Evolutionary conservation across 108 stramenopile genomes (phyloP), one percentile per base, ranked within the genome.

Genomic region (Fragilariopsis cylindrus): DNA sequence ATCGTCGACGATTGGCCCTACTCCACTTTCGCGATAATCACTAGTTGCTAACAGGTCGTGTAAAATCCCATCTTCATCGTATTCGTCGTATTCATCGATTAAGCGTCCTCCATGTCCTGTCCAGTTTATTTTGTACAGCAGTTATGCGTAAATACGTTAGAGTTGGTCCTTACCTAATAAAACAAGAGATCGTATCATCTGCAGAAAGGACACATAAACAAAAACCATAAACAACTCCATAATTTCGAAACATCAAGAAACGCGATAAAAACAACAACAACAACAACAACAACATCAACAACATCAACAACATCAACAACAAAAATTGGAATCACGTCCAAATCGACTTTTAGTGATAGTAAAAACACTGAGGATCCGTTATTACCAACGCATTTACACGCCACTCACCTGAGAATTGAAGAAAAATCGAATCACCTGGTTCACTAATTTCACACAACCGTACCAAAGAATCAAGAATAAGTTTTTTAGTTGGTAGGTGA

Each of bases 11-110:
- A 89, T 82, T 4, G 21, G 5, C 6, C 46, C 65, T 57, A 86
- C 82, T 1, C 96, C 96, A 19, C 74, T 78, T 4, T 78, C 60
- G 41, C 56, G 43, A 75, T 85, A 93, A 81, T 97, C 96, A 7
- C 92, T 75, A 21, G 94, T 94, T 8, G 92, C 80, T n/a, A 97
- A 48, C 41, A 94, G 92, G 76, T 97, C 96, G 72, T 96, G 93
- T 49, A 70, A 86, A 12, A 62, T 62, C 30, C 7, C 39, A 62
- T 87, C 85, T 71, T 91, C 94, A 21, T 79, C 79, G 87, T 88
- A 82, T 16, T 90, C 80, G 3, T 87, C 88, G 8, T 74, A 57
- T 16, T 72, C 74, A 70, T 95, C 90, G 5, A 78, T 73, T 3
- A 89, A 67, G 56, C 89, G 84, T 8, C 88, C 90, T 2, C 96